Evolutionary conservation across 176 grass and related monocot species (phyloP).

Genomic region (Hsuehochloa calcarea): DNA sequence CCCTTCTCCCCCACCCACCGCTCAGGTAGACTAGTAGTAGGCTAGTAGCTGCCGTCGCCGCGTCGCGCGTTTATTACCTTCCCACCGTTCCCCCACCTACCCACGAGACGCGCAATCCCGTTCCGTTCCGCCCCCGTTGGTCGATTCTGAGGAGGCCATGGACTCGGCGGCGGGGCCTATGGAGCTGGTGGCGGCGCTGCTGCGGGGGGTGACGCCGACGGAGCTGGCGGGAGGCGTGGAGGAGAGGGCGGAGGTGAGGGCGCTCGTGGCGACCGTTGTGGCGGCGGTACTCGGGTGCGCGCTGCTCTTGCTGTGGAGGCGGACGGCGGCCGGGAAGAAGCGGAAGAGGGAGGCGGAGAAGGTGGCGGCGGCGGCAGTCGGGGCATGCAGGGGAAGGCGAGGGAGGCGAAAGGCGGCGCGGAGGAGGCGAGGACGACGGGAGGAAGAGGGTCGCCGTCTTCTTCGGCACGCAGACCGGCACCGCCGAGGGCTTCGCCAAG

Average conservation of each 20-base stretch:
- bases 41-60: not conserved
- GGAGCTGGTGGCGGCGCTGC: constrained; percentile 49
- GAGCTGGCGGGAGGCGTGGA: constrained; percentile 14
- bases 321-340: constrained; percentile 44
- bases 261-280: constrained; percentile 45
- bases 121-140: not conserved
- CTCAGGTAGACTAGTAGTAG: not conserved
- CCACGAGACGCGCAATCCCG: not conserved
- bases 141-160: not conserved
- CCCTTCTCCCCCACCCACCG: not conserved
- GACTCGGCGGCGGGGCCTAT: constrained; percentile 41
- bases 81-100: constrained; percentile 15
- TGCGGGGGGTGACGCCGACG: constrained; percentile 49
- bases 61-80: not conserved
- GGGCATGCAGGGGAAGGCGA: not conserved
- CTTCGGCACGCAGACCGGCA: constrained; percentile 95
- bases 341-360: constrained; percentile 34
- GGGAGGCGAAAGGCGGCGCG: not conserved
- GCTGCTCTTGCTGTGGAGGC: constrained; percentile 64
- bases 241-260: constrained; percentile 20
- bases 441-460: constrained; percentile 68
- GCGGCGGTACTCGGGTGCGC: constrained; percentile 66
- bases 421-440: constrained; percentile 41
- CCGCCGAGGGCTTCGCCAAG: constrained; percentile 95
- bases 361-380: not conserved